Conservation (phyloP, 371 early-diverging fungal genomes). For the Phascolomyces articulosus region DNA sequence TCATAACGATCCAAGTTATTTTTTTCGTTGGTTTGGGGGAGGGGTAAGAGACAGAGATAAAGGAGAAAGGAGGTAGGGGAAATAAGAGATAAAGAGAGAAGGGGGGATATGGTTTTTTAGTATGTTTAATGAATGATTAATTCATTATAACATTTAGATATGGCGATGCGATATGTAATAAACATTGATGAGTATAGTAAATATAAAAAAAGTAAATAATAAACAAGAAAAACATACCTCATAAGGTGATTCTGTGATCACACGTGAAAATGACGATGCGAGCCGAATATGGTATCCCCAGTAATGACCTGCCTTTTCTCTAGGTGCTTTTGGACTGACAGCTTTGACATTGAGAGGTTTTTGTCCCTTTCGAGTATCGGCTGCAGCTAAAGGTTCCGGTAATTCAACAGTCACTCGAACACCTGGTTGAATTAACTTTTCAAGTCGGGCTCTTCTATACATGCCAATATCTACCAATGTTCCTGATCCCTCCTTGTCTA, state of each 20-base stretch:
- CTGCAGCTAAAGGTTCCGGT: conserved; percentile 42
- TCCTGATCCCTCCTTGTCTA: conserved; percentile 47
- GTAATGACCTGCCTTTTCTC: conserved; percentile 68
- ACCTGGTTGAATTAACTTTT: conserved; percentile 60
- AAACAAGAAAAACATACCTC: conserved; percentile 34
- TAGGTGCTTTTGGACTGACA: conserved; percentile 66
- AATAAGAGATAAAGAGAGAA: too few species aligned
- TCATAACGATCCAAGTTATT: too few species aligned
- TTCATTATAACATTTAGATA: too few species aligned
- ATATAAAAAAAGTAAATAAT: not conserved
- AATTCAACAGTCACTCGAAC: conserved; percentile 76
- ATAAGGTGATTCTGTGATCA: conserved; percentile 66
- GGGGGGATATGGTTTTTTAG: too few species aligned
- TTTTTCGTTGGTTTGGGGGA: too few species aligned
- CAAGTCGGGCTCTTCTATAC: conserved; percentile 57
- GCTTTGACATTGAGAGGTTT: conserved; percentile 61
- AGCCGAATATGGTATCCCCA: conserved; percentile 79
- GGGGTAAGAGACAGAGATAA: too few species aligned
- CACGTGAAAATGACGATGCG: conserved; percentile 64
- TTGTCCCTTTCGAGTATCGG: conserved; percentile 48
- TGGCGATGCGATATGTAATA: too few species aligned
- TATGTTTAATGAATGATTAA: too few species aligned
- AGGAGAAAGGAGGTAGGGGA: too few species aligned
- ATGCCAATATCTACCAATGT: conserved; percentile 71
- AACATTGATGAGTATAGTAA: too few species aligned